Base-by-base conservation (phyloP, 208 protist species). In the Novymonas esmeraldas region DNA sequence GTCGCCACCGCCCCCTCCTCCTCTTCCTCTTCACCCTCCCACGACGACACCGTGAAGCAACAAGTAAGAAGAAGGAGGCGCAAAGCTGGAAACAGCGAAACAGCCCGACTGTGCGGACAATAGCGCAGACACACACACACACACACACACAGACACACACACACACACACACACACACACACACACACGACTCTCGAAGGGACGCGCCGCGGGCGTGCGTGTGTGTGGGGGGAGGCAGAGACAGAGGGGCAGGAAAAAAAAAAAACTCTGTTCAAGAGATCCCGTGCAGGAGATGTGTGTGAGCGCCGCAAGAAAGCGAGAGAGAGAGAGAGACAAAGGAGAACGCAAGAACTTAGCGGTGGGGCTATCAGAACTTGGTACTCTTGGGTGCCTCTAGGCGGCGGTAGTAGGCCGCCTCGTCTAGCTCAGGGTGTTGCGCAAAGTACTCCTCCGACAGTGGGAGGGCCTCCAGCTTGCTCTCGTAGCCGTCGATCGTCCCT, bases 401-500 rank as follows among this genome's bases (percentile, higher is more conserved):
- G 45, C 76, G 71, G 50, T 74, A 87, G 70, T 94, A 94, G 31
- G 66, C 80, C 51, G 71, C 20, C 70, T 90, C 82, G 22, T 94
- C 74, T 22, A 78, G 24, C 50, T 87, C 72, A 4, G 76, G 81
- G 68, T 94, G 82, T n/a, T 76, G 62, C 7, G 73, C 50, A 39
- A 94, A 87, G 78, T 94, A 94, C 56, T 90, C 84, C 55, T 86
- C 81, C 22, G 85, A 83, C 50, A 94, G 76, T 38, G 82, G 83
- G 7, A 85, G 68, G 16, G 89, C 89, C 73, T 90, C 85, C 41
- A 92, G 64, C 65, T 94, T 94, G 64, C 79, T 92, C 64, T 94
- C 85, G 39, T 78, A 92, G 20, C 82, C 76, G 41, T 81, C 78
- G 13, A 86, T 64, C 3, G 57, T 67, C 29, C 89, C 89, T 38